Evolutionary conservation across 2,329 filamentous ascomycete species (phyloP), one percentile per base, ranked within the genome.

Genomic region (Huntiella bhutanensis): DNA sequence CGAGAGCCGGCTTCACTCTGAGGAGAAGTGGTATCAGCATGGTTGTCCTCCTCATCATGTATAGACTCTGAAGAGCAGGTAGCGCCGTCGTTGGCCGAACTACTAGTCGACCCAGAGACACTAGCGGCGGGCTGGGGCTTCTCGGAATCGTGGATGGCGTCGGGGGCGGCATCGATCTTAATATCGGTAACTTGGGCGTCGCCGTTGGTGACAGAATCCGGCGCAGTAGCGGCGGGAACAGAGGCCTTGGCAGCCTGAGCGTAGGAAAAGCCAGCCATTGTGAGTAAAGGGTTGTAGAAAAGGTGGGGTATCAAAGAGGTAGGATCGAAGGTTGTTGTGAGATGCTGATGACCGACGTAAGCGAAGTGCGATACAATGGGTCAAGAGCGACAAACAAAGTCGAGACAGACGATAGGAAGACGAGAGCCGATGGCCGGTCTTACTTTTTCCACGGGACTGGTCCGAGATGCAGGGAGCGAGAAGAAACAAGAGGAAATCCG

Each of bases 181-280:
- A 39, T 36, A 39, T 47, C 44, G 46, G 36, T 39, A 32, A 28
- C 28, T n/a, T 44, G 44, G 28, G 48, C 36, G 37, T 47, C 41
- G 41, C 15, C 45, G 19, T 41, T 33, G 33, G 42, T 45, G 43
- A 22, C 33, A 16, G 41, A 33, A 37, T 41, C 37, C 38, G 41
- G 32, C 17, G 37, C 41, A n/a, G 17, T 35, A 33, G 46, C 41
- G 17, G 45, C 33, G 7, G 41, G 11, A 36, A 32, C 40, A 16
- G 42, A 33, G 38, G 87, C 85, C 63, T 91, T 91, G 50, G 88
- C 88, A 58, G 88, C 88, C 71, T 94, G 86, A 56, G 88, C 88
- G 63, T 96, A 96, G 50, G 88, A 95, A 60, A 95, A 94, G 49
- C 62, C 61, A 53, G 71, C 70, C 72, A 75, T 75, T 50, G n/a